Percentiles rank a stretch among this genome's conserved stretches.
These are phyloP conservation scores for Termitomyces bulborhizus DNA, from an alignment of 768 basidiomycete species.

Conservation along the genomic window DNA sequence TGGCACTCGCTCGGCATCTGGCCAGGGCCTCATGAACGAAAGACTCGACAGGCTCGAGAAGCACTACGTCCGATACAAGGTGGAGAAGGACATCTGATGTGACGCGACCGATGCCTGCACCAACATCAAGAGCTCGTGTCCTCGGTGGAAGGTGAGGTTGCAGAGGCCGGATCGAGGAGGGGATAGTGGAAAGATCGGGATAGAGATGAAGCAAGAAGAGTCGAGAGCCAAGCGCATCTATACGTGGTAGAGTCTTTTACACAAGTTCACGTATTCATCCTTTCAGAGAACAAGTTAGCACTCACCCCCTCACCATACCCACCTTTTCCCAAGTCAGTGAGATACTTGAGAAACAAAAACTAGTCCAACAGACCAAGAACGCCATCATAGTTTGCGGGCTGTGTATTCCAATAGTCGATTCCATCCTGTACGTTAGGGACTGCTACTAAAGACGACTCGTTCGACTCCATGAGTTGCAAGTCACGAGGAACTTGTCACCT, in stretches of 20 bases:
- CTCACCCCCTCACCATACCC: constrained; percentile 48
- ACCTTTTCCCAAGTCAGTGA: constrained; percentile 16
- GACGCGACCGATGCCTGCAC: constrained; percentile 91
- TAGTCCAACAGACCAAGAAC: constrained; percentile 57
- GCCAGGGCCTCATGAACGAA: constrained; percentile 72
- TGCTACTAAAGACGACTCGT: constrained; percentile 5
- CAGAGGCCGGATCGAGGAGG: constrained; percentile 62
- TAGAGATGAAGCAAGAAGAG: constrained; percentile 79
- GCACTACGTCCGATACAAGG: constrained; percentile 79
- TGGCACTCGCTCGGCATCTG: constrained; percentile 28
- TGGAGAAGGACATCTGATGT: constrained; percentile 86
- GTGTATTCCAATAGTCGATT: constrained; percentile 79
- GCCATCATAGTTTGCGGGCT: constrained; percentile 79
- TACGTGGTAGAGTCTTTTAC: constrained; percentile 72
- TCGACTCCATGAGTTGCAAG: constrained; percentile 2
- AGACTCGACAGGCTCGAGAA: constrained; percentile 80
- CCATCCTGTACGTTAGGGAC: constrained; percentile 67
- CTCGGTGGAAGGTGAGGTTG: constrained; percentile 20
- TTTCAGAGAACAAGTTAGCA: not conserved
- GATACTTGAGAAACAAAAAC: constrained; percentile 9
- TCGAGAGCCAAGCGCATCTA: constrained; percentile 88
- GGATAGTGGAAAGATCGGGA: constrained; percentile 72
- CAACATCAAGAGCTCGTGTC: constrained; percentile 83
- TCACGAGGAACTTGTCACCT: constrained; percentile 3
- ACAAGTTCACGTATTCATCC: constrained; percentile 15